These are phyloP conservation scores for Spizellomyces punctatus DNA, from an alignment of 192 early-diverging fungal species.

Conservation along the genomic window DNA sequence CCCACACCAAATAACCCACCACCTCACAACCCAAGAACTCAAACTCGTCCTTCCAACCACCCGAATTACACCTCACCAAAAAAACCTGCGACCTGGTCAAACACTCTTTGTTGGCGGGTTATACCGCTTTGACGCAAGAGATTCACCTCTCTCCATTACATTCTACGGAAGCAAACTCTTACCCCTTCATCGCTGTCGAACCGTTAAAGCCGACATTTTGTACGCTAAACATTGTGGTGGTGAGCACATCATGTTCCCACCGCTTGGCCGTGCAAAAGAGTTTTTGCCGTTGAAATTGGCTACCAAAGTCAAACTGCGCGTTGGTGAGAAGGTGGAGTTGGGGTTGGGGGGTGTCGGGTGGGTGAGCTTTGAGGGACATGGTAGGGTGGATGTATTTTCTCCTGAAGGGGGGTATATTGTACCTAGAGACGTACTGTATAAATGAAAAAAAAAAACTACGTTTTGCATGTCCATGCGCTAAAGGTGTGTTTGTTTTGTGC, in stretches of 20 bases:
- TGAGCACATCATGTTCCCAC: conserved; percentile 9
- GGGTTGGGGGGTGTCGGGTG: conserved; percentile 23
- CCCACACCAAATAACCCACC: conserved; percentile 21
- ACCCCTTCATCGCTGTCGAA: conserved; percentile 20
- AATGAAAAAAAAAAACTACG: no score
- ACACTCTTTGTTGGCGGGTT: conserved; percentile 29
- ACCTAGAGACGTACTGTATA: neutral
- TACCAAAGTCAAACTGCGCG: neutral
- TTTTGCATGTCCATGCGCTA: no score
- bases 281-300: neutral
- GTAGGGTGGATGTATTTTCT: no score
- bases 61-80: neutral
- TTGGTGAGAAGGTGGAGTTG: neutral
- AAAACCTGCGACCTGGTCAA: neutral
- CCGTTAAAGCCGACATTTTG: conserved; percentile 4
- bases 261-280: neutral
- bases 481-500: no score
- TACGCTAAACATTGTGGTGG: conserved; percentile 10
- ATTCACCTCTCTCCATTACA: neutral
- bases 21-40: conserved; percentile 9
- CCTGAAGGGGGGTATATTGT: no score
- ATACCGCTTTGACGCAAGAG: conserved; percentile 4
- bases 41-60: conserved; percentile 14
- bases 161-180: conserved; percentile 8
- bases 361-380: neutral